Evolutionary conservation across 1,139 yeast species (phyloP).

Genomic region (Magnusiomyces tetraspermus): DNA sequence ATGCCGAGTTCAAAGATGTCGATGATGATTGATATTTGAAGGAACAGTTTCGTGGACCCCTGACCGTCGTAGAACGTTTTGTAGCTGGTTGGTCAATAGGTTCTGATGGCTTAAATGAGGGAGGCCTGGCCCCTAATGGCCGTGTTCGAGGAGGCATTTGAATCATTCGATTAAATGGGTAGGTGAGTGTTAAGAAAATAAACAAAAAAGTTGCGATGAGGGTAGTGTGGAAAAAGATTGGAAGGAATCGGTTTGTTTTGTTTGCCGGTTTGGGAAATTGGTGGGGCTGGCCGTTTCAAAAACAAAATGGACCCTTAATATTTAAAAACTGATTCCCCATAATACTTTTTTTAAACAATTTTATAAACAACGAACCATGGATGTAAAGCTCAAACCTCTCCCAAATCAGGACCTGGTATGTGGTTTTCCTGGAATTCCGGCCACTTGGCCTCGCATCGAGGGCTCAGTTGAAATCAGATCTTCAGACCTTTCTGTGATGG

Average conservation of each 20-base stretch:
- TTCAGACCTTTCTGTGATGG: constrained; percentile 22
- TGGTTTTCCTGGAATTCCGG: constrained; percentile 37
- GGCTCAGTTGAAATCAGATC: constrained; percentile 34
- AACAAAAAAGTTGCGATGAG: no score
- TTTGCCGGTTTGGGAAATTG: no score
- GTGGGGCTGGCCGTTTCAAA: no score
- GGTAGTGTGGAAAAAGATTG: no score
- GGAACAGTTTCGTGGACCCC: neutral
- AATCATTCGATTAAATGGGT: no score
- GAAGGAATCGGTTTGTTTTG: no score
- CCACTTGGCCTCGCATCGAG: constrained; percentile 36
- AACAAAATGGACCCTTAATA: no score
- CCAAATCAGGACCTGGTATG: constrained; percentile 36
- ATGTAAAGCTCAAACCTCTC: constrained; percentile 31
- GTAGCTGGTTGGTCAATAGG: neutral
- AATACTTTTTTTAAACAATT: no score
- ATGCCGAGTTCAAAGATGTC: no score
- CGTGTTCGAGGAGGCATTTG: neutral
- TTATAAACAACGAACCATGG: no score
- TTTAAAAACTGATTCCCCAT: no score
- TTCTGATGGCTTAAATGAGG: neutral
- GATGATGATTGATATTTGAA: neutral
- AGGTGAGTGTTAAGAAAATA: no score
- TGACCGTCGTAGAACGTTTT: neutral
- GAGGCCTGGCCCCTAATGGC: neutral